phyloP scores from a whole-genome alignment of 2,329 filamentous ascomycete species.

The Proliferodiscus dingleyae region DNA sequence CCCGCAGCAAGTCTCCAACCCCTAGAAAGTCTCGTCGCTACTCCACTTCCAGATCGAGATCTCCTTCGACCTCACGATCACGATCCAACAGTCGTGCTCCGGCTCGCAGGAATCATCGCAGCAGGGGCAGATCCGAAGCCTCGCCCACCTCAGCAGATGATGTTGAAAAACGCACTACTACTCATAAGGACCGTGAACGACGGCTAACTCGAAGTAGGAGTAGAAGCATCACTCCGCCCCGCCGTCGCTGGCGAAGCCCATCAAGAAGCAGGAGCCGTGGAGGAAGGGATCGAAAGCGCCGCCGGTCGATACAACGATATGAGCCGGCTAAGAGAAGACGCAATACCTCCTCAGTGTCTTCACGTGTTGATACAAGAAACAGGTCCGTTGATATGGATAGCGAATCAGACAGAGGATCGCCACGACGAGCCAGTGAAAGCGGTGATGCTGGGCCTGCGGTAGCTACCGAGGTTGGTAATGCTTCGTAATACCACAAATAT shows the following conservation, averaged over 20 bases:
- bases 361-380: constrained; percentile 41
- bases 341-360: constrained; percentile 48
- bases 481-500: constrained; percentile 24
- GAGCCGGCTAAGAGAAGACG: constrained; percentile 39
- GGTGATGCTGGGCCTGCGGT: constrained; percentile 22
- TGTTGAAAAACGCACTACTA: constrained; percentile 11
- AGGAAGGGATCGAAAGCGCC: constrained; percentile 28
- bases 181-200: constrained; percentile 30
- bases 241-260: constrained; percentile 24
- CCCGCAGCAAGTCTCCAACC: not conserved
- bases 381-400: constrained; percentile 54
- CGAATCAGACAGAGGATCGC: constrained; percentile 36
- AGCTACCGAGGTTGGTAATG: constrained; percentile 40
- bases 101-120: constrained; percentile 15
- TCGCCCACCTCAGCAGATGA: constrained; percentile 24
- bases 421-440: constrained; percentile 20
- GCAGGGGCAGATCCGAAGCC: constrained; percentile 15
- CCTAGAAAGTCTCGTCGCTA: constrained; percentile 4
- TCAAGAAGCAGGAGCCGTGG: constrained; percentile 26
- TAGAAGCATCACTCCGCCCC: constrained; percentile 30
- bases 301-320: constrained; percentile 32
- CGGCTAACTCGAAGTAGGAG: constrained; percentile 33
- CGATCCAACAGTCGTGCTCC: constrained; percentile 21
- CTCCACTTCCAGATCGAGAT: constrained; percentile 29
- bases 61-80: constrained; percentile 25